Evolutionary conservation across 768 basidiomycete genomes (phyloP).

Genomic region (Phanerochaete sordida): DNA sequence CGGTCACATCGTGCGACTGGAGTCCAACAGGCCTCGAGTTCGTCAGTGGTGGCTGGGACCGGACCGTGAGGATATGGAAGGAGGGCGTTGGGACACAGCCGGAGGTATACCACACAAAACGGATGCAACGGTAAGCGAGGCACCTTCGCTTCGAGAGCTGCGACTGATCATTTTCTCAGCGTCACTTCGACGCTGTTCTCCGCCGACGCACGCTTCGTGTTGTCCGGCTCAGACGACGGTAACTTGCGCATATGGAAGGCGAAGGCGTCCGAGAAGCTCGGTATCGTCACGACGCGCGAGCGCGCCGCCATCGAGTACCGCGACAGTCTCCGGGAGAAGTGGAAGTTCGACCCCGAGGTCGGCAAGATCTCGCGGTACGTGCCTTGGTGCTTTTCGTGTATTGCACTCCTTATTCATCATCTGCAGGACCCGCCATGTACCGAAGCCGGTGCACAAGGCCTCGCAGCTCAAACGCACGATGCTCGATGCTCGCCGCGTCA

Average conservation of each 20-base stretch:
- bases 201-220: constrained; percentile 84
- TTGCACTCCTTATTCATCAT: neutral
- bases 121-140: constrained; percentile 84
- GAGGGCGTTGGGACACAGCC: constrained; percentile 76
- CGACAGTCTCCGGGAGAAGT: constrained; percentile 80
- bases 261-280: constrained; percentile 87
- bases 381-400: neutral
- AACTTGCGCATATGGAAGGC: constrained; percentile 96
- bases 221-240: constrained; percentile 92
- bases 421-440: constrained; percentile 73
- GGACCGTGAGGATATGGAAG: constrained; percentile 91
- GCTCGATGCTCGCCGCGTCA: constrained; percentile 84
- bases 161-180: constrained; percentile 35
- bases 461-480: constrained; percentile 87
- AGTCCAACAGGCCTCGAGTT: constrained; percentile 94
- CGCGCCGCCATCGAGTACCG: constrained; percentile 92
- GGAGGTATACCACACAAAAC: constrained; percentile 97
- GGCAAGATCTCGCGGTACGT: constrained; percentile 76
- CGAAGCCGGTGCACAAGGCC: constrained; percentile 88
- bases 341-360: constrained; percentile 83
- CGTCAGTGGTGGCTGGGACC: constrained; percentile 95
- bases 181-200: constrained; percentile 89
- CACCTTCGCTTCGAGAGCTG: neutral
- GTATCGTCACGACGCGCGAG: constrained; percentile 86
- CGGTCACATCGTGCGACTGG: constrained; percentile 98